Evolutionary conservation across 441 rosid species (phyloP), one percentile per base, ranked within the genome.

Genomic region (Pelargonium cotyledonis): DNA sequence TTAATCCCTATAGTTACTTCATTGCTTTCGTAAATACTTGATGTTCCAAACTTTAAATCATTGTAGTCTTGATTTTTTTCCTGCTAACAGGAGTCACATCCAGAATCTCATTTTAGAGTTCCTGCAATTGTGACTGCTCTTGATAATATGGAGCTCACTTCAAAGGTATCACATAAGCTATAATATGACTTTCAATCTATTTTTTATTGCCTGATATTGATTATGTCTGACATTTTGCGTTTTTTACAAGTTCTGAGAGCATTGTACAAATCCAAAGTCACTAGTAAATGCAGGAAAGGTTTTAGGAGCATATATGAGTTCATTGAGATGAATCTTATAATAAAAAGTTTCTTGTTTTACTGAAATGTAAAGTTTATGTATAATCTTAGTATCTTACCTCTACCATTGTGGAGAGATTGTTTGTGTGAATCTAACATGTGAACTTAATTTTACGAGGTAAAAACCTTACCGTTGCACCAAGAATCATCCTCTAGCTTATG

Each of bases 41-140:
- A n/a, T 51, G 16, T 57, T 57, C 21, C 4, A 12, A 57, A 19
- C 31, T 8, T 57, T 23, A 8, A 12, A 18, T 57, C 19, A 43
- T 58, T 58, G 57, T 41, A 11, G 47, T 73, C 21, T 63, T 41
- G 62, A 31, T 65, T 65, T 63, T 63, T 21, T 68, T 68, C 58
- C 70, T 74, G 63, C 63, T 67, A 51, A 29, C 81, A 94, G 97
- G 94, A 91, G 77, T 72, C 96, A 12, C 99, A 94, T 80, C 99
- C 99, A 7, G 99, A 94, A 83, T 91, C 94, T 46, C 88, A 91
- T 76, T 84, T 89, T 73, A 91, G 99, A 79, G 95, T 94, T 74
- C 97, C 96, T 67, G 89, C 97, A 70, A 94, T 91, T 73, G 86
- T 91, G 66, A 85, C 58, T 73, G 90, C 98, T 63, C 96, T 87